phyloP scores from a whole-genome alignment of 2,329 filamentous ascomycete species.

The Lecanicillium sp. region DNA sequence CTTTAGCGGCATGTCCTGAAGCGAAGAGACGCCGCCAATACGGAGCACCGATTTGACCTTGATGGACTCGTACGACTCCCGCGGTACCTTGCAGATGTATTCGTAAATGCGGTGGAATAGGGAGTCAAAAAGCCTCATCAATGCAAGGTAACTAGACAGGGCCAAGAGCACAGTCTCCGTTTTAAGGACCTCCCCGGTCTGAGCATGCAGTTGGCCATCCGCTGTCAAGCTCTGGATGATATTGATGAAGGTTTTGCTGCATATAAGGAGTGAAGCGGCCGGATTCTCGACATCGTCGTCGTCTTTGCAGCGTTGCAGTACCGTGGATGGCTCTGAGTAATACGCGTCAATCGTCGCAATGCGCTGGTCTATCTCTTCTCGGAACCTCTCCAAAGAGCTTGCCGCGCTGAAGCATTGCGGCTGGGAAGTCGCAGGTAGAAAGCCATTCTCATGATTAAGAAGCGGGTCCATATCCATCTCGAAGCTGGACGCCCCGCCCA shows the following conservation, averaged over 20 bases:
- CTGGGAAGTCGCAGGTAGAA: constrained; percentile 3
- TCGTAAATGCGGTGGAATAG: constrained; percentile 12
- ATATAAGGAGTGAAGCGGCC: constrained; percentile 10
- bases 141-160: constrained; percentile 13
- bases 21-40: constrained; percentile 14
- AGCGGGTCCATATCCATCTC: constrained; percentile 2
- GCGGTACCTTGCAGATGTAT: constrained; percentile 11
- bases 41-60: constrained; percentile 17
- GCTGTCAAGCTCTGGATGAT: constrained; percentile 11
- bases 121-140: constrained; percentile 14
- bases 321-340: constrained; percentile 9
- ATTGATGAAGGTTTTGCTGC: constrained; percentile 11
- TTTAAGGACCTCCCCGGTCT: constrained; percentile 9
- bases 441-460: background rate
- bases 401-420: constrained; percentile 9
- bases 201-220: background rate
- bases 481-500: constrained; percentile 7
- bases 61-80: constrained; percentile 10
- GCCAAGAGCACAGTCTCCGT: constrained; percentile 13
- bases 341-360: constrained; percentile 9
- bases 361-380: constrained; percentile 13
- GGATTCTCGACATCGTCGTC: constrained; percentile 12
- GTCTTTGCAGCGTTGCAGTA: constrained; percentile 11
- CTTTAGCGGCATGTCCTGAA: constrained; percentile 16
- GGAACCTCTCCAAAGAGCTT: constrained; percentile 10